Percentiles rank a stretch among this genome's conserved stretches.
Conservation (phyloP, 2,329 filamentous ascomycete species). For the Exophiala sp. region DNA sequence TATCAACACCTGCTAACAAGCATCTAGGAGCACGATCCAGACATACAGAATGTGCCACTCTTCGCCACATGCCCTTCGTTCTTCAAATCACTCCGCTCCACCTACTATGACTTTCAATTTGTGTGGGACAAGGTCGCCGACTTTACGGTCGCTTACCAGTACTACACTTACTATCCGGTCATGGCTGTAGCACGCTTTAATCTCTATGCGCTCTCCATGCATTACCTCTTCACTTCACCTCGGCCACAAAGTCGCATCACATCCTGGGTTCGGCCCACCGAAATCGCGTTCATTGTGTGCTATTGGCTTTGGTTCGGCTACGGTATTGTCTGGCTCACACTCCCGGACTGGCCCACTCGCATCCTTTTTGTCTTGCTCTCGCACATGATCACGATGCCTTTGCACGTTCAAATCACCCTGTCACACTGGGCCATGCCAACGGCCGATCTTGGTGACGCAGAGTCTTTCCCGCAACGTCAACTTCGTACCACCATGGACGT, state of each 20-base stretch:
- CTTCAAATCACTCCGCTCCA: conserved; percentile 67
- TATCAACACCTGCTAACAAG: conserved; percentile 17
- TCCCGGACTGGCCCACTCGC: conserved; percentile 67
- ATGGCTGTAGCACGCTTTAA: conserved; percentile 83
- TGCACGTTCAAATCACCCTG: conserved; percentile 87
- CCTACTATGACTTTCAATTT: conserved; percentile 81
- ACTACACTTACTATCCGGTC: conserved; percentile 79
- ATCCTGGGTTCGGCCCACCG: conserved; percentile 80
- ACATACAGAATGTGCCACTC: conserved; percentile 88
- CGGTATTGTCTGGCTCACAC: conserved; percentile 67
- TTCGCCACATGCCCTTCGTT: conserved; percentile 83
- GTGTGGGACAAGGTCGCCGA: conserved; percentile 71
- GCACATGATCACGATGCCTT: conserved; percentile 73
- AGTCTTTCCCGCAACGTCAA: conserved; percentile 89
- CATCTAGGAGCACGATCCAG: conserved; percentile 75
- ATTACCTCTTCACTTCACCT: conserved; percentile 66
- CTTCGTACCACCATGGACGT: conserved; percentile 91
- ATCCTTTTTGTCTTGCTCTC: conserved; percentile 74
- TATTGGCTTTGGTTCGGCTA: conserved; percentile 91
- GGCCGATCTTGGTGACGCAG: conserved; percentile 73
- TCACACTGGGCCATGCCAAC: conserved; percentile 95
- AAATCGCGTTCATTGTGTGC: conserved; percentile 69
- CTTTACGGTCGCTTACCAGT: conserved; percentile 66
- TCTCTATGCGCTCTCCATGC: conserved; percentile 77
- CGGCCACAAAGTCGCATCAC: conserved; percentile 72